These are phyloP conservation scores for Agaricus subrufescens DNA, from an alignment of 768 basidiomycete genomes.

Conservation along the genomic window DNA sequence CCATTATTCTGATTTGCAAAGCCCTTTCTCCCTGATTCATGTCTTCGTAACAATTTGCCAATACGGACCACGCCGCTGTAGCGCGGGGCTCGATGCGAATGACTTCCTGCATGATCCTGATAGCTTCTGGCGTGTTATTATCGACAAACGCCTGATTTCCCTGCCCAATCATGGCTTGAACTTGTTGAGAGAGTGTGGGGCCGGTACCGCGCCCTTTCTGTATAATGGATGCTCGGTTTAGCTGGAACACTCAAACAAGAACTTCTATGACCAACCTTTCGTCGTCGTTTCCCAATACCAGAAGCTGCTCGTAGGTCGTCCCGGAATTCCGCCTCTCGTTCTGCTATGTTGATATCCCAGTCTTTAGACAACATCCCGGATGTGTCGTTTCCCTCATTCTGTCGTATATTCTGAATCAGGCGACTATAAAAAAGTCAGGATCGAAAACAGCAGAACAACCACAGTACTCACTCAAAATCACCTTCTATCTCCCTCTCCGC, in stretches of 20 bases:
- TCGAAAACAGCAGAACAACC: neutral
- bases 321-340: conserved; percentile 63
- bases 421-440: conserved; percentile 25
- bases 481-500: conserved; percentile 50
- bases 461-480: conserved; percentile 47
- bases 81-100: conserved; percentile 91
- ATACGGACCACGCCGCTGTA: conserved; percentile 78
- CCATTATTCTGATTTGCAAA: conserved; percentile 83
- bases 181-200: conserved; percentile 62
- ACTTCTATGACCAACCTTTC: conserved; percentile 32
- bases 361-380: conserved; percentile 51
- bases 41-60: conserved; percentile 81
- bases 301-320: conserved; percentile 73
- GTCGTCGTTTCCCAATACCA: conserved; percentile 58
- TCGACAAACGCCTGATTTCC: conserved; percentile 87
- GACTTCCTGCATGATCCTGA: conserved; percentile 84
- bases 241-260: too few species aligned
- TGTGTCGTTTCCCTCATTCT: conserved; percentile 36
- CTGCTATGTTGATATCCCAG: conserved; percentile 73
- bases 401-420: conserved; percentile 61
- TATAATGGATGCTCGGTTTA: conserved; percentile 1
- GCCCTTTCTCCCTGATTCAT: conserved; percentile 63
- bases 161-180: conserved; percentile 71
- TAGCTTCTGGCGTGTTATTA: conserved; percentile 58
- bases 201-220: conserved; percentile 44